Base-by-base conservation (phyloP, 2,329 filamentous ascomycete genomes). In the Botrytis byssoidea region DNA sequence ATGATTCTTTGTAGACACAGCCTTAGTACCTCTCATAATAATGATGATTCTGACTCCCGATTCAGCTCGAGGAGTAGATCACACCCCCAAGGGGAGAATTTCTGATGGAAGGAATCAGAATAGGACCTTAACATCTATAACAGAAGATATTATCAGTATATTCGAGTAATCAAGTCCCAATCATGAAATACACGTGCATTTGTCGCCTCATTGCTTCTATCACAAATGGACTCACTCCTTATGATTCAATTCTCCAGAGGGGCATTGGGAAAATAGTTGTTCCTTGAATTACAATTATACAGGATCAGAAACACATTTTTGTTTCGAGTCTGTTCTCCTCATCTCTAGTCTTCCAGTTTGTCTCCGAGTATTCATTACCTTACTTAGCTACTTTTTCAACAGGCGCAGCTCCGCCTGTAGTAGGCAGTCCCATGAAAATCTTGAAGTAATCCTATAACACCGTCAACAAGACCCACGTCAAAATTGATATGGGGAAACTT, bases 361-460 rank as follows among this genome's bases (percentile, higher is more conserved):
- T 8, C n/a, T 12, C 37, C 10, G 16, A 14, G 29, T 4, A 29
- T 18, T 48, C n/a, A 6, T 18, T 42, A 42, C 35, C 70, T 76
- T 75, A 77, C 73, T 80, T 79, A 78, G 83, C 69, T 64, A 75
- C 16, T 71, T 32, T 57, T 35, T 32, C 22, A 9, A 61, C 59
- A 16, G 77, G 75, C 22, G 75, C 75, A 40, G 75, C 76, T 67
- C 93, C 92, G 74, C 93, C 93, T 1, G 93, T 97, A 6, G 93
- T 96, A 3, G 93, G 93, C 71, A 97, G 83, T 60, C 93, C 93
- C 90, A 96, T 94, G 81, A 93, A 93, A 80, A 96, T 93, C 88
- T 96, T 95, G 88, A 95, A 95, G 78, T 92, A 94, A 80, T 95
- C 92, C 88, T 90, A 75, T 7, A n/a, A 66, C 25, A n/a, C 65